Evolutionary conservation across 441 rosid genomes (phyloP), one percentile per base, ranked within the genome.

Genomic region (Manihot esculenta): DNA sequence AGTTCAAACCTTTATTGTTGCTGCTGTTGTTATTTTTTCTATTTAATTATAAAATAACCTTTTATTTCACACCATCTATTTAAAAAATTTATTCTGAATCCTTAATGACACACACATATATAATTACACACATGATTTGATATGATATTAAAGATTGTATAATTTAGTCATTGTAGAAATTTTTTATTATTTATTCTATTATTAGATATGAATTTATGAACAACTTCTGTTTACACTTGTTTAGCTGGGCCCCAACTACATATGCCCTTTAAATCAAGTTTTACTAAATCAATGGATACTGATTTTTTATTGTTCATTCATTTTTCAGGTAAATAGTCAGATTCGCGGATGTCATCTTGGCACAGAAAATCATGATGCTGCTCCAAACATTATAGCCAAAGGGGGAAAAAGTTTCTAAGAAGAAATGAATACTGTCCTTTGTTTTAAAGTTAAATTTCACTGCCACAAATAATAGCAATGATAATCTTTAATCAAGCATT

Each of bases 261-360:
- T 42, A 17, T 23, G 20, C 27, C 14, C 26, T 42, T 44, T 33
- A 38, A 44, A 38, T 11, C 12, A 55, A 24, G 15, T 21, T 54
- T 33, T 33, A 35, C 55, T 68, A 41, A 12, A 44, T 44, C 27
- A n/a, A 57, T 44, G 12, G 5, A 44, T 68, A 15, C 14, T 15
- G 26, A 33, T 58, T 14, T 11, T 33, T 42, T 18, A 56, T 26
- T 26, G 47, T 57, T 47, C n/a, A 13, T 14, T 42, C 7, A 64
- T 51, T 42, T 68, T 44, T 50, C 7, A 60, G 27, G 54, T 7
- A 26, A 72, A 63, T 64, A 55, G 12, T 47, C 10, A 42, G 27
- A 18, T 60, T 70, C 49, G 53, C 51, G 13, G 42, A 47, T 11
- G 20, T 18, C 8, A 45, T 27, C 38, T 45, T 18, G 14, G n/a